Evolutionary conservation across 805 yeast genomes (phyloP).

Genomic region (Candida corydali): DNA sequence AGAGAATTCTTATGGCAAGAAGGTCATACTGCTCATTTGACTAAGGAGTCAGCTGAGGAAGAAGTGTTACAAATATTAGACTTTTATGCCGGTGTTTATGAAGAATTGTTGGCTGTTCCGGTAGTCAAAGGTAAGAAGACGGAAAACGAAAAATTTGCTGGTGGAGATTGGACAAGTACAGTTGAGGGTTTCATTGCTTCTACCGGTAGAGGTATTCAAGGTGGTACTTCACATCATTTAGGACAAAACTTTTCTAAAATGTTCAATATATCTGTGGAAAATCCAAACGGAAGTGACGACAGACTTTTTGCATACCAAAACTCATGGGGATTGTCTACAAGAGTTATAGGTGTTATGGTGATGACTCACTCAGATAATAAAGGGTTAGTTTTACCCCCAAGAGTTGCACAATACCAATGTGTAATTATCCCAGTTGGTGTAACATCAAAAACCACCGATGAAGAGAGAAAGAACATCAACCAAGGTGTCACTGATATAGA

Average conservation of each 20-base stretch:
- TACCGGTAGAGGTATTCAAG: slow-evolving; percentile 99
- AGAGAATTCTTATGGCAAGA: slow-evolving; percentile 99
- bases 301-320: slow-evolving; percentile 90
- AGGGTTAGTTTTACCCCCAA: slow-evolving; percentile 96
- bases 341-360: slow-evolving; percentile 98
- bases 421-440: slow-evolving; percentile 94
- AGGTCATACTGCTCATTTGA: slow-evolving; percentile 97
- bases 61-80: slow-evolving; percentile 88
- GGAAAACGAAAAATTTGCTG: slow-evolving; percentile 97
- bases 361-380: slow-evolving; percentile 98
- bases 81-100: slow-evolving; percentile 78
- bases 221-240: slow-evolving; percentile 96
- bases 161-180: slow-evolving; percentile 93
- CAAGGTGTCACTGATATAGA: slow-evolving; percentile 72
- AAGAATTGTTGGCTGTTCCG: slow-evolving; percentile 94
- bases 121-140: slow-evolving; percentile 94
- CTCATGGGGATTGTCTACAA: slow-evolving; percentile 98
- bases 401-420: slow-evolving; percentile 89
- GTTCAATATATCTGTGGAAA: slow-evolving; percentile 94
- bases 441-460: slow-evolving; percentile 79
- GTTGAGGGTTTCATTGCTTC: slow-evolving; percentile 96
- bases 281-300: slow-evolving; percentile 88
- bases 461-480: slow-evolving; percentile 64
- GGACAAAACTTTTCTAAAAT: slow-evolving; percentile 98
- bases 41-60: slow-evolving; percentile 69